Conservation (phyloP, 192 early-diverging fungal species). For the Mortierella alpina region DNA sequence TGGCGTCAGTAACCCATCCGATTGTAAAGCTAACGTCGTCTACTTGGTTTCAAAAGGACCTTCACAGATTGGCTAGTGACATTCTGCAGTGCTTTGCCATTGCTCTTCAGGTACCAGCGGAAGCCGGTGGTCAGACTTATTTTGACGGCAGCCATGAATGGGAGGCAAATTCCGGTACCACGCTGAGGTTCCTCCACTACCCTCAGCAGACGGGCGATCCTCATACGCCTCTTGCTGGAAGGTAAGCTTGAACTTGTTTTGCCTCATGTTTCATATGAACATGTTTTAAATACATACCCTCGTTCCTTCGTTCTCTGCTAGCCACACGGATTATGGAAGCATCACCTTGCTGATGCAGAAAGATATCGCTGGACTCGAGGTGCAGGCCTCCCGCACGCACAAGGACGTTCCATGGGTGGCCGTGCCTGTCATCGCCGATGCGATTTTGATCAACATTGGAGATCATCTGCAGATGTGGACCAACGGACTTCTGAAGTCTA, state of each 20-base stretch:
- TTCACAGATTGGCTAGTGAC: slow-evolving; percentile 58
- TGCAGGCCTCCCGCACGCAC: slow-evolving; percentile 53
- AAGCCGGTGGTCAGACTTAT: slow-evolving; percentile 62
- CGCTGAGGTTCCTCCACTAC: slow-evolving; percentile 72
- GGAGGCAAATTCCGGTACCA: slow-evolving; percentile 56
- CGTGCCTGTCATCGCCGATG: slow-evolving; percentile 65
- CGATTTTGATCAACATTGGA: slow-evolving; percentile 70
- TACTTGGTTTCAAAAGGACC: slow-evolving; percentile 37
- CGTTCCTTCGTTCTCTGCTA: slow-evolving; percentile 4
- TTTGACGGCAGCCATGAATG: slow-evolving; percentile 63
- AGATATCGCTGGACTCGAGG: slow-evolving; percentile 68
- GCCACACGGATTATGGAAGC: slow-evolving; percentile 77
- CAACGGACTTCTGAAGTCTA: slow-evolving; percentile 68
- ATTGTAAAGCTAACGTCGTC: background rate
- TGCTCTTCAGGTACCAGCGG: slow-evolving; percentile 67
- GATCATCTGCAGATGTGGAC: slow-evolving; percentile 76
- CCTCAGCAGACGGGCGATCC: slow-evolving; percentile 61
- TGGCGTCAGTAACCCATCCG: too few relatives aligned
- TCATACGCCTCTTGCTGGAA: slow-evolving; percentile 62
- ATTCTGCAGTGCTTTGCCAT: slow-evolving; percentile 71
- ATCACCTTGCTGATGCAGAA: slow-evolving; percentile 77
- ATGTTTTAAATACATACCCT: background rate
- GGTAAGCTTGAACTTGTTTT: slow-evolving; percentile 27
- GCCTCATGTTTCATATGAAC: background rate
- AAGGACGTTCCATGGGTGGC: slow-evolving; percentile 63